Conservation (phyloP, 805 yeast genomes). For the Metschnikowia cerradonensis region DNA sequence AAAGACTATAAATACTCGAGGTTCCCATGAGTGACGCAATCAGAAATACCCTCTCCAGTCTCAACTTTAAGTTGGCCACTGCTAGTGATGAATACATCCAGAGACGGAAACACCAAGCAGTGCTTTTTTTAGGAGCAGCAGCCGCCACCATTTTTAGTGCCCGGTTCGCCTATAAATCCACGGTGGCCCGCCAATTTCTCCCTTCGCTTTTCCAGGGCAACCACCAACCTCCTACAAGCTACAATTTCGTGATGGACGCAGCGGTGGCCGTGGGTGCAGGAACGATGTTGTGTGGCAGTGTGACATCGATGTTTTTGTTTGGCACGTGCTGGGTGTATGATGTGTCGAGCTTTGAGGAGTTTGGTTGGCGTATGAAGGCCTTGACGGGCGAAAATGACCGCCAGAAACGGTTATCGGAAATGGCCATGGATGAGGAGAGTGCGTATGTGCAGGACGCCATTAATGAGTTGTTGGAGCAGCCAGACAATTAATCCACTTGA, state of each 20-base stretch:
- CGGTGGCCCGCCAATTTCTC: slow-evolving; percentile 64
- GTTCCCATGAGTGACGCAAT: not conserved
- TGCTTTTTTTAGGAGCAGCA: slow-evolving; percentile 68
- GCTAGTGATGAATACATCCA: slow-evolving; percentile 50
- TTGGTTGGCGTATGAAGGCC: slow-evolving; percentile 62
- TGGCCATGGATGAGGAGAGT: slow-evolving; percentile 59
- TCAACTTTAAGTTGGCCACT: slow-evolving; percentile 28
- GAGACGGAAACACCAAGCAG: slow-evolving; percentile 69
- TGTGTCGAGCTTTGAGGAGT: slow-evolving; percentile 63
- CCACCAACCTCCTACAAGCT: slow-evolving; percentile 75
- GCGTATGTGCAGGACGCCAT: slow-evolving; percentile 52
- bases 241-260: slow-evolving; percentile 77
- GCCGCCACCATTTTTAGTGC: slow-evolving; percentile 68
- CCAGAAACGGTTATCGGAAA: slow-evolving; percentile 40
- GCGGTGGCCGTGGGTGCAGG: slow-evolving; percentile 82
- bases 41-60: slow-evolving; percentile 3
- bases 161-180: slow-evolving; percentile 70
- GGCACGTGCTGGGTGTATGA: slow-evolving; percentile 82
- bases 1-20: too few species aligned
- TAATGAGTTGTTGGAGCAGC: slow-evolving; percentile 46
- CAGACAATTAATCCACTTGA: too few species aligned
- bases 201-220: slow-evolving; percentile 82
- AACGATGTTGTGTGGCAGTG: slow-evolving; percentile 65
- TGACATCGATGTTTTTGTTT: slow-evolving; percentile 66
- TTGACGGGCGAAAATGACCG: slow-evolving; percentile 66